Evolutionary conservation across 768 basidiomycete species (phyloP).

Genomic region (Boletus barrowsii): DNA sequence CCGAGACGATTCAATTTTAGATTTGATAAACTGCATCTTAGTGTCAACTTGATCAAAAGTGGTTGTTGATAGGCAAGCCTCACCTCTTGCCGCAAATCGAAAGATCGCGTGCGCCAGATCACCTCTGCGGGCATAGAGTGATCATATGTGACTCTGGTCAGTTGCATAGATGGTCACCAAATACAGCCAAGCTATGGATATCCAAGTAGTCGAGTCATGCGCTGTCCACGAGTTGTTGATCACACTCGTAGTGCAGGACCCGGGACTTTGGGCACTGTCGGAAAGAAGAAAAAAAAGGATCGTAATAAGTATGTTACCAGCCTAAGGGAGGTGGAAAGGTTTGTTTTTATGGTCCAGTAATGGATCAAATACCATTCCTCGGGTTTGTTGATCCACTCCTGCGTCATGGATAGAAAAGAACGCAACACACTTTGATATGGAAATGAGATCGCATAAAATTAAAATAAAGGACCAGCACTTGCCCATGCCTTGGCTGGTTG

Average conservation of each 20-base stretch:
- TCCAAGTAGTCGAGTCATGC: constrained; percentile 19
- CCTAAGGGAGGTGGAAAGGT: constrained; percentile 11
- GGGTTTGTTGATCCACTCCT: constrained; percentile 18
- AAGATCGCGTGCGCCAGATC: constrained; percentile 24
- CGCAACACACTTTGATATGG: constrained; percentile 13
- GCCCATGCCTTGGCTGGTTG: constrained; percentile 16
- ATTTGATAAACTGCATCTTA: constrained; percentile 20
- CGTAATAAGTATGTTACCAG: constrained; percentile 7
- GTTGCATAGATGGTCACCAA: constrained; percentile 20
- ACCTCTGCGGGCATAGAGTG: constrained; percentile 22
- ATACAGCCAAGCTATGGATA: constrained; percentile 23
- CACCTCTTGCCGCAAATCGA: constrained; percentile 26
- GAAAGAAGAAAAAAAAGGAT: not conserved
- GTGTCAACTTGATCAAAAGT: not conserved
- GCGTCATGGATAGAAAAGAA: constrained; percentile 11
- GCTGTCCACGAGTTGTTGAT: constrained; percentile 10
- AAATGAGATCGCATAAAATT: not conserved
- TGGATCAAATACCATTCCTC: constrained; percentile 27
- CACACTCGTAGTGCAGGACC: constrained; percentile 19
- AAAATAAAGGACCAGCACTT: not conserved
- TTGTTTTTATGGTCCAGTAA: constrained; percentile 16
- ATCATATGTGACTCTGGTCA: constrained; percentile 12
- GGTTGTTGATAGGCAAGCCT: not conserved
- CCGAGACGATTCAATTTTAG: constrained; percentile 20
- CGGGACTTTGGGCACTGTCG: constrained; percentile 12